Percentiles rank a stretch among this genome's conserved stretches.
Conservation (phyloP, 169 alveolate genomes). For the Cyclospora cayetanensis region DNA sequence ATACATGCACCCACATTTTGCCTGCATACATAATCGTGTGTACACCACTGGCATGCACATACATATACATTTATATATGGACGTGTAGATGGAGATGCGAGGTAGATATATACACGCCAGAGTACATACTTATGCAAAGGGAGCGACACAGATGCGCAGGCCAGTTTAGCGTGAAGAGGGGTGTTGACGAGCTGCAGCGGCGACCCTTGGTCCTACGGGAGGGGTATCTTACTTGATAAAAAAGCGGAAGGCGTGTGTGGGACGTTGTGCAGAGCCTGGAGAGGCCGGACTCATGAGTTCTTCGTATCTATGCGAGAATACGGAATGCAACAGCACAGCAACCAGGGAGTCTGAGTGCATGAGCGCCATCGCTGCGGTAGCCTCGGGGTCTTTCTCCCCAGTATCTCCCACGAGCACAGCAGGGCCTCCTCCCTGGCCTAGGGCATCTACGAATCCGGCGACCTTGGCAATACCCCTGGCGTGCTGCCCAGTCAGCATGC, state of each 20-base stretch:
- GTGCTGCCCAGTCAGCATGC: slow-evolving; percentile 54
- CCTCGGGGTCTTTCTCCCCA: slow-evolving; percentile 68
- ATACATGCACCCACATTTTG: no score
- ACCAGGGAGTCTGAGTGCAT: neutral
- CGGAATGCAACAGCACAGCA: slow-evolving; percentile 47
- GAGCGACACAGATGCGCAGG: no score
- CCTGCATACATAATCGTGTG: no score
- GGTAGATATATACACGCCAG: neutral
- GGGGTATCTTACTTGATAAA: neutral
- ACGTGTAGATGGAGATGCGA: no score
- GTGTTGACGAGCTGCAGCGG: no score
- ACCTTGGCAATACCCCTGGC: slow-evolving; percentile 64
- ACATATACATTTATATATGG: neutral
- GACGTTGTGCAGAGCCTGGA: neutral
- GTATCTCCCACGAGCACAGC: slow-evolving; percentile 63
- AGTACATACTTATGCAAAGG: no score
- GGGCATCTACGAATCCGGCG: slow-evolving; percentile 45
- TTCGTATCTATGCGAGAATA: slow-evolving; percentile 21
- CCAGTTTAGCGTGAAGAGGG: no score
- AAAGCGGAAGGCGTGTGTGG: neutral
- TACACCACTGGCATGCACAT: neutral
- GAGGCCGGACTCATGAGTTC: neutral
- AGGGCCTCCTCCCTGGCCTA: neutral
- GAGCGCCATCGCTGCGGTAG: slow-evolving; percentile 62
- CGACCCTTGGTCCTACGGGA: no score